Percentiles rank a stretch among this genome's conserved stretches.
Evolutionary conservation across 495 filamentous ascomycete species (phyloP).

Genomic region (Penicillium malachiteum): DNA sequence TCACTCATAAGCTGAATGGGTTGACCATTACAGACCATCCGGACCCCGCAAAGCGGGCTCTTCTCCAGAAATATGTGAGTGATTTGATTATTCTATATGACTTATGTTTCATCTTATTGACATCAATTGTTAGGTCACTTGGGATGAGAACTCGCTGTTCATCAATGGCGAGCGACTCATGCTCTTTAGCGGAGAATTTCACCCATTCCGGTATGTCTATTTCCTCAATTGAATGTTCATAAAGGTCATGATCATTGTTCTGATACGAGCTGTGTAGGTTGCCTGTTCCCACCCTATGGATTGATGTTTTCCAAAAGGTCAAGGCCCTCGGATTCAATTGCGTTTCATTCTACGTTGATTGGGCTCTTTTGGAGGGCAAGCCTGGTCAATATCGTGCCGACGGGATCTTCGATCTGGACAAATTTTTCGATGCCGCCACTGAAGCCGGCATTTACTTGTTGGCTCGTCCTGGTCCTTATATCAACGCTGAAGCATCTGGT

Average conservation of each 20-base stretch:
- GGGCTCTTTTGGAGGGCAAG: constrained; percentile 78
- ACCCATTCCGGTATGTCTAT: constrained; percentile 56
- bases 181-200: constrained; percentile 72
- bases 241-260: background rate
- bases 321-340: constrained; percentile 73
- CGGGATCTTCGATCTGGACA: constrained; percentile 65
- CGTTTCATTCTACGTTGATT: constrained; percentile 75
- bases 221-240: background rate
- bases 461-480: constrained; percentile 68
- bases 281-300: constrained; percentile 68
- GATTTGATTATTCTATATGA: background rate
- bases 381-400: constrained; percentile 65
- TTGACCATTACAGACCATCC: constrained; percentile 39
- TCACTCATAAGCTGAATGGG: constrained; percentile 37
- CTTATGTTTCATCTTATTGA: background rate
- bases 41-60: constrained; percentile 33
- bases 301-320: constrained; percentile 78
- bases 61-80: constrained; percentile 42
- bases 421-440: constrained; percentile 70
- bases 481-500: constrained; percentile 65
- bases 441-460: constrained; percentile 72
- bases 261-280: constrained; percentile 43
- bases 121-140: constrained; percentile 54
- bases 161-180: constrained; percentile 69
- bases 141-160: constrained; percentile 73